Evolutionary conservation across 2,329 filamentous ascomycete genomes (phyloP).

Genomic region (Verticillium nonalfalfae): DNA sequence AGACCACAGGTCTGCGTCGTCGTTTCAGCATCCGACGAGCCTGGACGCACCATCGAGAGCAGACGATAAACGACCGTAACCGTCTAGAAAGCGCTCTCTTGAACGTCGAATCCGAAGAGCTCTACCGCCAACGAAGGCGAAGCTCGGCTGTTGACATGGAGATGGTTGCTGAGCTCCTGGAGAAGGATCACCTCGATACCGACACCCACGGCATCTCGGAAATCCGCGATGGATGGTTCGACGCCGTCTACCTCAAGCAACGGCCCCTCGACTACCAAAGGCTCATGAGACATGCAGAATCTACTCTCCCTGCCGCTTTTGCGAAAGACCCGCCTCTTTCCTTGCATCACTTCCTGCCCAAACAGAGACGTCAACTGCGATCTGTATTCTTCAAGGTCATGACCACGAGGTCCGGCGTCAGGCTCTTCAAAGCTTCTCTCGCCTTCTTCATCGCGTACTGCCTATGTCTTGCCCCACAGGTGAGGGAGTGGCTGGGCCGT

Average conservation of each 20-base stretch:
- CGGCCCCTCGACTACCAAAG: conserved; percentile 28
- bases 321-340: conserved; percentile 41
- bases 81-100: neutral
- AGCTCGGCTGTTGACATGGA: conserved; percentile 12
- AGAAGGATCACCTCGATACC: conserved; percentile 24
- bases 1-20: neutral
- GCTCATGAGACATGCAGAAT: conserved; percentile 31
- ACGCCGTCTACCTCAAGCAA: conserved; percentile 39
- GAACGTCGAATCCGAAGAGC: neutral
- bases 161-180: conserved; percentile 25
- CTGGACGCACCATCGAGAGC: neutral
- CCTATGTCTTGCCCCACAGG: conserved; percentile 43
- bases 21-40: neutral
- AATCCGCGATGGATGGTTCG: conserved; percentile 39
- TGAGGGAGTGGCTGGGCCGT: conserved; percentile 43
- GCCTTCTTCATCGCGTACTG: conserved; percentile 51
- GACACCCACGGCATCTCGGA: conserved; percentile 37
- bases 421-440: conserved; percentile 45
- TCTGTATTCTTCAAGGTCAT: conserved; percentile 31
- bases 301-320: conserved; percentile 39
- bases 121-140: neutral
- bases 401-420: conserved; percentile 44
- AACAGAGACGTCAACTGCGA: conserved; percentile 37
- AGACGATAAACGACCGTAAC: neutral
- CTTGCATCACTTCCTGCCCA: conserved; percentile 36